Evolutionary conservation across 768 basidiomycete species (phyloP).

Genomic region (Coprinopsis cinerea): DNA sequence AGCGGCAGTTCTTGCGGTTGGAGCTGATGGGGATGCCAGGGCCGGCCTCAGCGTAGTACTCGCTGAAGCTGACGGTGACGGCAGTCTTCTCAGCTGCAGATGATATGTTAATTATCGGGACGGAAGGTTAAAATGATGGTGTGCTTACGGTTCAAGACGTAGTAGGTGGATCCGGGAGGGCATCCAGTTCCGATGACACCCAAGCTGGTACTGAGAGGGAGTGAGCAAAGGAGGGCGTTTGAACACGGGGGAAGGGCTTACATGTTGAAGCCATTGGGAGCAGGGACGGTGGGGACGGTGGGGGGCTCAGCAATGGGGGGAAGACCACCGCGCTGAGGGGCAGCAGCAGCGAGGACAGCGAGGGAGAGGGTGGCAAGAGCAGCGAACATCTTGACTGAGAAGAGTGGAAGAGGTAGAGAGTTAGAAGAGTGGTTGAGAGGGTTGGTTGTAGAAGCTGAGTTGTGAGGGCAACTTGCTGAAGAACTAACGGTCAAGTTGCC

Average conservation of each 20-base stretch:
- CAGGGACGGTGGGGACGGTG: background rate
- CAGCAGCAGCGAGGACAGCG: slow-evolving; percentile 1
- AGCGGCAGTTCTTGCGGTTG: slow-evolving; percentile 21
- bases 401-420: background rate
- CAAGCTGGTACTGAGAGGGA: slow-evolving; percentile 5
- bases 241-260: background rate
- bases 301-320: background rate
- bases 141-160: slow-evolving; percentile 15
- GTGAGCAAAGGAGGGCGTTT: background rate
- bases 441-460: background rate
- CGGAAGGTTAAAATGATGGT: background rate
- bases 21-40: slow-evolving; percentile 18
- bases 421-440: background rate
- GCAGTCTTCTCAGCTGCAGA: slow-evolving; percentile 15
- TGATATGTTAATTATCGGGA: background rate
- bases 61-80: slow-evolving; percentile 20
- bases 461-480: background rate
- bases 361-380: background rate
- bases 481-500: background rate
- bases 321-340: background rate
- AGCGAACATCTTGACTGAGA: background rate
- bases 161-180: slow-evolving; percentile 14
- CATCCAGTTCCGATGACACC: slow-evolving; percentile 10
- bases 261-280: slow-evolving; percentile 10
- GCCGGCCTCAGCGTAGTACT: slow-evolving; percentile 20